Percentiles rank a stretch among this genome's conserved stretches.
These are phyloP conservation scores for Syzygium aqueum DNA, from an alignment of 345 rosid genomes.

Conservation along the genomic window DNA sequence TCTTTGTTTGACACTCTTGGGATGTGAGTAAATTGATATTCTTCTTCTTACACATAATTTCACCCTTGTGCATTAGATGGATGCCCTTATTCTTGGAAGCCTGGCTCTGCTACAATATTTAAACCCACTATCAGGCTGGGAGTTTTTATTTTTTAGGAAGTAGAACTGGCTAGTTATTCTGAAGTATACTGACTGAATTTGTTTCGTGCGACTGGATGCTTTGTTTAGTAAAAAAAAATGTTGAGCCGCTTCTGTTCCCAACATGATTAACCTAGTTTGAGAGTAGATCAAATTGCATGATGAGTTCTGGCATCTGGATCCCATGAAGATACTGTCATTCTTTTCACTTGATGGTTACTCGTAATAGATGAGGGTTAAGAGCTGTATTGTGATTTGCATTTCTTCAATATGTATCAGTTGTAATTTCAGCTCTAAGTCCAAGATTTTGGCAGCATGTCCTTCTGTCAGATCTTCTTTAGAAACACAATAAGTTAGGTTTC, in stretches of 20 bases:
- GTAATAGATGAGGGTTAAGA: not conserved
- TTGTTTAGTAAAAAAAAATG: not conserved
- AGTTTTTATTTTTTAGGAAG: not conserved
- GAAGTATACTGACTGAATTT: not conserved
- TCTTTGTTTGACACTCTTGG: slow-evolving; percentile 89
- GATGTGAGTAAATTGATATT: slow-evolving; percentile 40
- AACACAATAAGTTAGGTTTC: not conserved
- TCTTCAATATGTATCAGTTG: not conserved
- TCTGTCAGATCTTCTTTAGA: not conserved
- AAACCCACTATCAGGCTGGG: not conserved
- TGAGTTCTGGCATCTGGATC: not conserved
- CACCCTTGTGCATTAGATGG: not conserved
- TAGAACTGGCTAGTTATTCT: not conserved
- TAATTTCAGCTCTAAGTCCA: not conserved
- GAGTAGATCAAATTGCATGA: not conserved
- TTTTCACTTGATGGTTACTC: not conserved
- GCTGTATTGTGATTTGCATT: not conserved
- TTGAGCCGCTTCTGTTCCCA: not conserved
- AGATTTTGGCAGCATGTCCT: not conserved
- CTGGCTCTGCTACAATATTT: not conserved
- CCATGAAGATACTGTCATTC: not conserved
- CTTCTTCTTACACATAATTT: not conserved
- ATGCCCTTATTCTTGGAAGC: not conserved
- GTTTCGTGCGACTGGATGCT: not conserved
- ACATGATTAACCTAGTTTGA: not conserved